Conservation (phyloP, 192 early-diverging fungal genomes). For the Entophlyctis luteolus region DNA sequence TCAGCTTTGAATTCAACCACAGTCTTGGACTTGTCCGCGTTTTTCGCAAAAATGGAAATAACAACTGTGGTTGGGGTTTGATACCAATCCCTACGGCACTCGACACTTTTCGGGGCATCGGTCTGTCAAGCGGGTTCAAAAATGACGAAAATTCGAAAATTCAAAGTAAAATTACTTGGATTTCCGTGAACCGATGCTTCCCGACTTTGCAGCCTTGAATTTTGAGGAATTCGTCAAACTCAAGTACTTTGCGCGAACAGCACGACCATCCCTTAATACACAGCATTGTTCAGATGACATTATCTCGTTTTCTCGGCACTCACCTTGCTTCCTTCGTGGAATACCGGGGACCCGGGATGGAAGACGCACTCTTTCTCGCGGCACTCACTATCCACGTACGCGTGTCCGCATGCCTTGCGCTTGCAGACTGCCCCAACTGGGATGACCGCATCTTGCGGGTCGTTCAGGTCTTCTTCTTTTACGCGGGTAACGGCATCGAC, state of each 20-base stretch:
- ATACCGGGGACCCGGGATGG: constrained; percentile 86
- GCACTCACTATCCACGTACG: constrained; percentile 55
- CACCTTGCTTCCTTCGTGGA: constrained; percentile 95
- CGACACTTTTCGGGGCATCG: constrained; percentile 51
- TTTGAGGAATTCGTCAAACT: constrained; percentile 97
- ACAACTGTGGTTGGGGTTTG: constrained; percentile 82
- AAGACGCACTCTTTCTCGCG: constrained; percentile 65
- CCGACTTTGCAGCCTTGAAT: constrained; percentile 89
- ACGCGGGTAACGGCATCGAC: constrained; percentile 34
- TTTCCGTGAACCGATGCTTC: constrained; percentile 81
- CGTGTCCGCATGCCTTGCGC: constrained; percentile 71
- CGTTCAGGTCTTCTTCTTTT: constrained; percentile 69
- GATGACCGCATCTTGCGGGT: constrained; percentile 71
- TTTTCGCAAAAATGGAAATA: constrained; percentile 91
- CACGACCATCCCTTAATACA: constrained; percentile 84
- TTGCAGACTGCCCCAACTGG: constrained; percentile 73
- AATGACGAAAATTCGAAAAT: background rate
- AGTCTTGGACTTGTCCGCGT: constrained; percentile 69
- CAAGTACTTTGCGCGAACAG: constrained; percentile 89
- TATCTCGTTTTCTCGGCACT: too few species aligned
- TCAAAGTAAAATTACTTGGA: background rate
- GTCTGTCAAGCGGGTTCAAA: background rate
- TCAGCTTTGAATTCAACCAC: constrained; percentile 64
- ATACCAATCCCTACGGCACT: constrained; percentile 92
- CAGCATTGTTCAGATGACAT: background rate